phyloP scores from a whole-genome alignment of 1,139 yeast species.

The Nakaseomyces bracarensis region DNA sequence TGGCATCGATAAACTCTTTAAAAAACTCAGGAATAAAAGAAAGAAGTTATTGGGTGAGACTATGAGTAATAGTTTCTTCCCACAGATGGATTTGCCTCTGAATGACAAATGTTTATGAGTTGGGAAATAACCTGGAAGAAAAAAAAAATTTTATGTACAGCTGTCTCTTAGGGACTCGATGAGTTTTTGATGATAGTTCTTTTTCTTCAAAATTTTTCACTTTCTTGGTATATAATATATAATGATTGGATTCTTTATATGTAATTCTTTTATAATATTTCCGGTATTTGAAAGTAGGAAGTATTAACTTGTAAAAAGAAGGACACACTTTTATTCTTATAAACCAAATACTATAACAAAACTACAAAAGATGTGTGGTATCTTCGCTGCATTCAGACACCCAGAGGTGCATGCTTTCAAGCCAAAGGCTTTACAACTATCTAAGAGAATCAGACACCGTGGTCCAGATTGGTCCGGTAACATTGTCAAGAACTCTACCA shows the following conservation, averaged over 20 bases:
- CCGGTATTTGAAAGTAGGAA: too few relatives aligned
- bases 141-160: too few relatives aligned
- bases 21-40: background rate
- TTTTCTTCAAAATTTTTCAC: too few relatives aligned
- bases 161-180: too few relatives aligned
- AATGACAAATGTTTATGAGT: too few relatives aligned
- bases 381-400: conserved; percentile 83
- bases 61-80: background rate
- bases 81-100: background rate
- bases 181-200: too few relatives aligned
- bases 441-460: conserved; percentile 92
- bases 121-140: too few relatives aligned
- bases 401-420: conserved; percentile 75
- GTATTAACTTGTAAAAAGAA: too few relatives aligned
- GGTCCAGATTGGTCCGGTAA: conserved; percentile 99
- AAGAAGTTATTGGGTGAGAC: background rate
- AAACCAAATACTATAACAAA: background rate
- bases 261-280: too few relatives aligned
- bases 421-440: conserved; percentile 76
- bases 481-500: conserved; percentile 65
- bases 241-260: too few relatives aligned
- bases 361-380: conserved; percentile 73
- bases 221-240: too few relatives aligned
- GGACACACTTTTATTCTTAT: too few relatives aligned
- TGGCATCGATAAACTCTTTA: background rate